phyloP scores from a whole-genome alignment of 1,284 basidiomycete species.

The Rhodotorula mucilaginosa region DNA sequence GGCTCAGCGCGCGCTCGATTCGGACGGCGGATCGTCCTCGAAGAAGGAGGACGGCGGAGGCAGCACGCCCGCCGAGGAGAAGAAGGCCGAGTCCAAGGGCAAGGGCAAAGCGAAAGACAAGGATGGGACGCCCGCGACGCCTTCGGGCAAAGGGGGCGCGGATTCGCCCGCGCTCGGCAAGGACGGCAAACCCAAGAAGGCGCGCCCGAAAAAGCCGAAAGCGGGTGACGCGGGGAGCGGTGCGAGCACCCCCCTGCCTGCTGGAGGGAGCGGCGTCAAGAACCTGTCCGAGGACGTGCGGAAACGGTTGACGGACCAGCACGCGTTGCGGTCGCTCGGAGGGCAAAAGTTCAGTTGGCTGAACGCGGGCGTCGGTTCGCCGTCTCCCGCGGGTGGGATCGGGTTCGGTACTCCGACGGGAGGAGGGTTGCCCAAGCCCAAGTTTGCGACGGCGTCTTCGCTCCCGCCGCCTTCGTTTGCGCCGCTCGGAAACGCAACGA shows the following conservation, averaged over 20 bases:
- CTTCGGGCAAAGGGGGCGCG: slow-evolving; percentile 3
- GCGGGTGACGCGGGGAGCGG: slow-evolving; percentile 9
- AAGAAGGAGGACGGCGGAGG: slow-evolving; percentile 4
- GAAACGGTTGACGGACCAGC: slow-evolving; percentile 83
- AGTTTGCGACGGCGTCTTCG: slow-evolving; percentile 37
- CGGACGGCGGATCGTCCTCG: slow-evolving; percentile 43
- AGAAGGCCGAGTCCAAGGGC: slow-evolving; percentile 2
- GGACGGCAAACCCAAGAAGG: slow-evolving; percentile 56
- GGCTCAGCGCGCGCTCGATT: slow-evolving; percentile 35
- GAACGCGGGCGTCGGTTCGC: slow-evolving; percentile 54
- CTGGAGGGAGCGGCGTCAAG: slow-evolving; percentile 64
- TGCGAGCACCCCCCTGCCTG: slow-evolving; percentile 44
- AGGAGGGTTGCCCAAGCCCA: slow-evolving; percentile 54
- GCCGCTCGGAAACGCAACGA: slow-evolving; percentile 1
- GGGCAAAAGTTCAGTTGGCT: slow-evolving; percentile 74
- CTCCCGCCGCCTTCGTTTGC: slow-evolving; percentile 28
- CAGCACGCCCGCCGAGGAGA: not conserved
- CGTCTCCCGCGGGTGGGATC: slow-evolving; percentile 17
- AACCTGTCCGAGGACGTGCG: slow-evolving; percentile 84
- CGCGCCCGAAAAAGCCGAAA: slow-evolving; percentile 68
- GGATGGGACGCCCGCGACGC: slow-evolving; percentile 14
- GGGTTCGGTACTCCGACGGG: slow-evolving; percentile 36
- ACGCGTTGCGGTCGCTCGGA: slow-evolving; percentile 80
- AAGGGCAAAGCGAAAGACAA: slow-evolving; percentile 25
- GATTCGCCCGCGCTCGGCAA: slow-evolving; percentile 20